Conservation (phyloP, 2,329 filamentous ascomycete species). For the Sphaerulina vaccinii region DNA sequence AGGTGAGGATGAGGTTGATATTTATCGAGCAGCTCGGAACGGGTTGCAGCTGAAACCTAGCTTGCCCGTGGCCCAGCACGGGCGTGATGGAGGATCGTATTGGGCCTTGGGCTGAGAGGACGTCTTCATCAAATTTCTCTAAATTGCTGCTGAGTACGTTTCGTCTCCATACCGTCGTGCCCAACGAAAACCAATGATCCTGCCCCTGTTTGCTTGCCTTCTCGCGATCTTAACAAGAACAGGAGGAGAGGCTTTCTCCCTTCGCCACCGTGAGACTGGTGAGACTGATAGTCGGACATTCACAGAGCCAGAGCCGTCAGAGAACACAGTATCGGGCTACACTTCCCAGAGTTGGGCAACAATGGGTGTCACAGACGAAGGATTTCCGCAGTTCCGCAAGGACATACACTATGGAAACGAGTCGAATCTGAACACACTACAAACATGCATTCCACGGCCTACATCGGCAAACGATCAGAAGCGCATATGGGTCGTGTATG, state of each 20-base stretch:
- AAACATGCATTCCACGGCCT: slow-evolving; percentile 43
- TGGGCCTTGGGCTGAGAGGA: too few species aligned
- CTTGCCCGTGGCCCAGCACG: too few species aligned
- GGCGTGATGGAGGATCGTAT: too few species aligned
- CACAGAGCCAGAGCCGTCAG: background rate
- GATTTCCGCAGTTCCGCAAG: slow-evolving; percentile 28
- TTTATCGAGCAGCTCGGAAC: too few species aligned
- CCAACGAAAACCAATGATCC: background rate
- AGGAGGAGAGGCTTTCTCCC: too few species aligned
- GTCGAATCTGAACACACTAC: slow-evolving; percentile 43
- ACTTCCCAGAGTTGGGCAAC: background rate
- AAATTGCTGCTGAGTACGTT: background rate
- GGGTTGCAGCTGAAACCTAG: background rate
- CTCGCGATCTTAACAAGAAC: too few species aligned
- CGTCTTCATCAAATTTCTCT: background rate
- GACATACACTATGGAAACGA: slow-evolving; percentile 34
- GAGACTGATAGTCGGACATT: background rate
- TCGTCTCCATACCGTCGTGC: background rate
- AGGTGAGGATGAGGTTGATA: too few species aligned
- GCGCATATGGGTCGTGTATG: slow-evolving; percentile 40
- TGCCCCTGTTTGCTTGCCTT: background rate
- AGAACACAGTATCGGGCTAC: background rate
- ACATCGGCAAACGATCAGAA: slow-evolving; percentile 22
- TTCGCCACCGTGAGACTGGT: background rate
- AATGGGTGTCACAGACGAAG: slow-evolving; percentile 25